Conservation (phyloP, 768 basidiomycete species). For the Trichaptum fuscoviolaceum region DNA sequence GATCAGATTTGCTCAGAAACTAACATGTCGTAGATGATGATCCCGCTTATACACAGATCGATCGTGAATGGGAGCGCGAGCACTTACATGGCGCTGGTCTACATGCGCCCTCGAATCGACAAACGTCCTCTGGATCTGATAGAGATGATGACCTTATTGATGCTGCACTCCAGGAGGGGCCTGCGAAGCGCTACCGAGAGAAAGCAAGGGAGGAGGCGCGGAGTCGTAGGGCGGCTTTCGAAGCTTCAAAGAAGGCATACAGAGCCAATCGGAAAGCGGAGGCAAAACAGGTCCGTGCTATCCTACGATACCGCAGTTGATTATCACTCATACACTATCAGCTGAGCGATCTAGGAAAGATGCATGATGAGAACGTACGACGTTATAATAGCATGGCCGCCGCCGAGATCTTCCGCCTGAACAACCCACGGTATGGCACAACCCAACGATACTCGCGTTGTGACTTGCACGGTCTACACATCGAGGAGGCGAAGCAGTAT, state of each 20-base stretch:
- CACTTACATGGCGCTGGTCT: background rate
- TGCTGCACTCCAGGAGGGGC: background rate
- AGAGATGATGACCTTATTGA: background rate
- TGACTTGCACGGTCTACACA: constrained; percentile 3
- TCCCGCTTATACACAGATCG: background rate
- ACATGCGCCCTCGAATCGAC: background rate
- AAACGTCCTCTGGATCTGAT: background rate
- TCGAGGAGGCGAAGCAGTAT: constrained; percentile 3
- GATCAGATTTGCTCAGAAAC: background rate
- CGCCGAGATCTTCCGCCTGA: background rate
- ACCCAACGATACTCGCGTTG: background rate
- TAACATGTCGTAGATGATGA: background rate
- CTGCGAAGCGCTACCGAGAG: background rate
- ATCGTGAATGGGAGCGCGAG: background rate
- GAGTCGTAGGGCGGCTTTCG: background rate
- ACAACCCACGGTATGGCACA: constrained; percentile 1
- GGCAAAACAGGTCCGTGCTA: background rate
- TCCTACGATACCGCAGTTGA: background rate
- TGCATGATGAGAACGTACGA: background rate
- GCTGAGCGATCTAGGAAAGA: background rate
- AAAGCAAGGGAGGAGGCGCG: background rate
- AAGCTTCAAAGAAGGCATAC: background rate
- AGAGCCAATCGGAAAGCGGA: background rate
- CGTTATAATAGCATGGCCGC: background rate
- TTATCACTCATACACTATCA: background rate